Conservation (phyloP, 805 yeast species). For the Naumovozyma baii region DNA sequence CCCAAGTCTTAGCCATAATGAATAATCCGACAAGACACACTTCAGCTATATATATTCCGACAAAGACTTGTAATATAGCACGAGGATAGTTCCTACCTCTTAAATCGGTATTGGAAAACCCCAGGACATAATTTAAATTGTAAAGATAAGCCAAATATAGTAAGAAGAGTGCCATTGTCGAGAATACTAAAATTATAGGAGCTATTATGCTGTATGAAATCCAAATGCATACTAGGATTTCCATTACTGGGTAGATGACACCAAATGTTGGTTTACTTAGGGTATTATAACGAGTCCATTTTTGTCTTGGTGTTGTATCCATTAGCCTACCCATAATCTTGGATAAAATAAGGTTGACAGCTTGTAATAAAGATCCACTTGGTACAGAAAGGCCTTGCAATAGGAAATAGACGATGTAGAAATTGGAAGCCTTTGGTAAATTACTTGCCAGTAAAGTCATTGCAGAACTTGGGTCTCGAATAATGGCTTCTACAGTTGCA, state of each 20-base stretch:
- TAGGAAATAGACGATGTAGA: slow-evolving; percentile 73
- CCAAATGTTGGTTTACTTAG: slow-evolving; percentile 73
- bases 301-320: slow-evolving; percentile 84
- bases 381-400: slow-evolving; percentile 74
- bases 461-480: slow-evolving; percentile 58
- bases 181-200: slow-evolving; percentile 60
- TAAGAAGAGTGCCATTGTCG: slow-evolving; percentile 47
- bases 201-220: slow-evolving; percentile 71
- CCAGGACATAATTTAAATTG: slow-evolving; percentile 52
- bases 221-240: slow-evolving; percentile 63
- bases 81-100: slow-evolving; percentile 68
- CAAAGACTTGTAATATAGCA: slow-evolving; percentile 63
- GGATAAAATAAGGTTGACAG: slow-evolving; percentile 62
- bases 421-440: slow-evolving; percentile 84
- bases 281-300: slow-evolving; percentile 67
- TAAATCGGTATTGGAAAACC: slow-evolving; percentile 44
- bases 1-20: slow-evolving; percentile 73
- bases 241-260: slow-evolving; percentile 66
- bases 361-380: slow-evolving; percentile 66
- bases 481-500: slow-evolving; percentile 62
- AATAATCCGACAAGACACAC: slow-evolving; percentile 61
- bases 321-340: slow-evolving; percentile 60
- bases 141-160: slow-evolving; percentile 55
- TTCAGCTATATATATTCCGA: slow-evolving; percentile 63
- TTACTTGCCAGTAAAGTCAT: slow-evolving; percentile 63